Percentiles rank a stretch among this genome's conserved stretches.
phyloP scores from a whole-genome alignment of 768 basidiomycete species.

The Psilocybe sp. region DNA sequence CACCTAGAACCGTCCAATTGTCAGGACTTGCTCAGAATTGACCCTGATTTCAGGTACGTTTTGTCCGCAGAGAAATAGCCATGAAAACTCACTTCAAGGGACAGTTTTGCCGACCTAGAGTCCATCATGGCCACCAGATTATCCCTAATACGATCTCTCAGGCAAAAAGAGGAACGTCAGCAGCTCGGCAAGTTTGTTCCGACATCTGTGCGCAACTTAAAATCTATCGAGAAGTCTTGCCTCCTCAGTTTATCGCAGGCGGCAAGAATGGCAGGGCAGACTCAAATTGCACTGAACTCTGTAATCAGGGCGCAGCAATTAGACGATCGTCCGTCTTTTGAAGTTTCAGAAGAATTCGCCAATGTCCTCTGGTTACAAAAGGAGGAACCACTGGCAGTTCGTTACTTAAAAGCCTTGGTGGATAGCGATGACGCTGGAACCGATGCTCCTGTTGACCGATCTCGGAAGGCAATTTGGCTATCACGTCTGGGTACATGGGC shows the following conservation, averaged over 20 bases:
- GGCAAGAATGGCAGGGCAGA: constrained; percentile 64
- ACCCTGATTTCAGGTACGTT: constrained; percentile 60
- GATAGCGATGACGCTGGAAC: constrained; percentile 8
- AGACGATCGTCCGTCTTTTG: constrained; percentile 39
- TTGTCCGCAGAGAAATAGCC: background rate
- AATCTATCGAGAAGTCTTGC: constrained; percentile 64
- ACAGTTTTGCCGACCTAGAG: constrained; percentile 75
- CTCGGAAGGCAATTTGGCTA: constrained; percentile 42
- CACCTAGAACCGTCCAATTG: constrained; percentile 32
- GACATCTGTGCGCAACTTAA: constrained; percentile 47
- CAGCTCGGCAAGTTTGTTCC: constrained; percentile 72
- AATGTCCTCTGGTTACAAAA: constrained; percentile 86
- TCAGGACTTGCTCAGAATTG: constrained; percentile 44
- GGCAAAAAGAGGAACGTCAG: constrained; percentile 67
- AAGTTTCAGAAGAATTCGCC: constrained; percentile 79
- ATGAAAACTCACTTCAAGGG: constrained; percentile 4
- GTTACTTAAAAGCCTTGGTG: constrained; percentile 51
- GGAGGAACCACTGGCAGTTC: constrained; percentile 82
- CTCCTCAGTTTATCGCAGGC: constrained; percentile 69
- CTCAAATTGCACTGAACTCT: constrained; percentile 86
- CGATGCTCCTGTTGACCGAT: background rate
- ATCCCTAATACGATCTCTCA: constrained; percentile 72
- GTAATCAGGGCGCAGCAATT: constrained; percentile 72
- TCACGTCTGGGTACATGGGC: constrained; percentile 89
- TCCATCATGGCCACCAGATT: constrained; percentile 77